These are phyloP conservation scores for Kazachstania sp. DNA, from an alignment of 1,139 yeast species.

Conservation along the genomic window DNA sequence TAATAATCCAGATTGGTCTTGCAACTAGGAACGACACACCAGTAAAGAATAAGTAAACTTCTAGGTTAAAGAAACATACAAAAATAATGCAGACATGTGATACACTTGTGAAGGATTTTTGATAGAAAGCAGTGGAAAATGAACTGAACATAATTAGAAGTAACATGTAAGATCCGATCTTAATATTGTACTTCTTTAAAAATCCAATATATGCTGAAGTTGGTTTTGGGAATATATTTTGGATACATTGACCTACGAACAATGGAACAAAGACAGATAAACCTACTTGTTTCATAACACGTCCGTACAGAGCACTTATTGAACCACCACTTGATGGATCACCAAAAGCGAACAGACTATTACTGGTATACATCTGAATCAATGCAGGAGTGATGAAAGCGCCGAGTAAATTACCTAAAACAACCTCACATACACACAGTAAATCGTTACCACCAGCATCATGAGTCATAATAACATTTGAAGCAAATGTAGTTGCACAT, in stretches of 20 bases:
- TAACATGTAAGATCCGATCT: constrained; percentile 73
- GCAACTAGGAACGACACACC: constrained; percentile 48
- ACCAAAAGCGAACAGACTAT: constrained; percentile 63
- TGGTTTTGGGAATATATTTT: constrained; percentile 57
- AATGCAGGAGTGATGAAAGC: constrained; percentile 83
- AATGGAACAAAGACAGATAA: constrained; percentile 74
- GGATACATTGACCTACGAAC: constrained; percentile 79
- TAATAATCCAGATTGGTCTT: constrained; percentile 48
- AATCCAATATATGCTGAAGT: constrained; percentile 45
- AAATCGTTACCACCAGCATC: constrained; percentile 74
- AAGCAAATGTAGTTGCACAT: constrained; percentile 86
- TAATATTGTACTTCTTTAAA: constrained; percentile 51
- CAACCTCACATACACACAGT: constrained; percentile 73
- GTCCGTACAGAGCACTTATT: constrained; percentile 51
- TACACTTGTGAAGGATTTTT: constrained; percentile 66
- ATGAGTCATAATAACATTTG: constrained; percentile 87
- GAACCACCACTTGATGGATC: constrained; percentile 59
- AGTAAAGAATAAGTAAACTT: constrained; percentile 69
- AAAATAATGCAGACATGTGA: constrained; percentile 62
- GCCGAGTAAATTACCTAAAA: constrained; percentile 74
- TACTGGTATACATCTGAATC: constrained; percentile 54
- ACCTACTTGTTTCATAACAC: constrained; percentile 82
- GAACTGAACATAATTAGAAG: constrained; percentile 74
- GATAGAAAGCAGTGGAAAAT: constrained; percentile 81
- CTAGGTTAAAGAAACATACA: constrained; percentile 72